Conservation (phyloP, 208 protist genomes). For the Strigomonas culicis region DNA sequence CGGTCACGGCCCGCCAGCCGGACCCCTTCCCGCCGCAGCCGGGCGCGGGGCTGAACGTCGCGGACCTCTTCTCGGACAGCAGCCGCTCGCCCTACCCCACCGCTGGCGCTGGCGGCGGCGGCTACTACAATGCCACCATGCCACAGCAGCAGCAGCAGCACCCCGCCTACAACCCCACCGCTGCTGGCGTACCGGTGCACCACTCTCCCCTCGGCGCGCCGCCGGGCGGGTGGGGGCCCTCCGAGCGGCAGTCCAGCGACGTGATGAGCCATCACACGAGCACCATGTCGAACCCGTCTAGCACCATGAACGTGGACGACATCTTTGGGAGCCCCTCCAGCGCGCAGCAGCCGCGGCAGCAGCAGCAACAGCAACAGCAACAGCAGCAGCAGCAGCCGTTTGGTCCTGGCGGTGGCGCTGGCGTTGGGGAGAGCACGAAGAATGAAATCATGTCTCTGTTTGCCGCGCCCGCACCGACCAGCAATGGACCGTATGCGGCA, state of each 20-base stretch:
- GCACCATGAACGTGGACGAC: too few relatives aligned
- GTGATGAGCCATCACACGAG: too few relatives aligned
- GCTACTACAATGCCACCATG: too few relatives aligned
- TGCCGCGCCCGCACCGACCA: not conserved
- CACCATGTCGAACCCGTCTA: too few relatives aligned
- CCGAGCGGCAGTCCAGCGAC: too few relatives aligned
- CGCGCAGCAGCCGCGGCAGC: not conserved
- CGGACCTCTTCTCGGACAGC: constrained; percentile 14
- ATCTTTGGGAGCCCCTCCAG: not conserved
- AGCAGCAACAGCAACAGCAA: constrained; percentile 5
- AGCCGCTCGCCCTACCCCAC: too few relatives aligned
- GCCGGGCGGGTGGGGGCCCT: too few relatives aligned
- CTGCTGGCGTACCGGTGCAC: not conserved
- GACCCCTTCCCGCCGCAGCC: too few relatives aligned
- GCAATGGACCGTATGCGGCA: constrained; percentile 16
- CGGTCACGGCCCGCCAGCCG: constrained; percentile 27
- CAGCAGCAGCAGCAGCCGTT: not conserved
- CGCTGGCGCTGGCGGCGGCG: too few relatives aligned
- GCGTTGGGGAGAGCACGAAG: constrained; percentile 12
- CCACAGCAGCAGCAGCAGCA: not conserved
- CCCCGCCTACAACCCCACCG: not conserved
- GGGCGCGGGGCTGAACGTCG: not conserved
- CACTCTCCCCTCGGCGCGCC: not conserved
- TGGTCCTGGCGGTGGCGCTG: not conserved
- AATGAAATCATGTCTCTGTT: constrained; percentile 73